A percentile compares a stretch with the other conserved stretches of the same genome.
phyloP scores from a whole-genome alignment of 1,139 yeast species.

The Taiozyma onychis region DNA sequence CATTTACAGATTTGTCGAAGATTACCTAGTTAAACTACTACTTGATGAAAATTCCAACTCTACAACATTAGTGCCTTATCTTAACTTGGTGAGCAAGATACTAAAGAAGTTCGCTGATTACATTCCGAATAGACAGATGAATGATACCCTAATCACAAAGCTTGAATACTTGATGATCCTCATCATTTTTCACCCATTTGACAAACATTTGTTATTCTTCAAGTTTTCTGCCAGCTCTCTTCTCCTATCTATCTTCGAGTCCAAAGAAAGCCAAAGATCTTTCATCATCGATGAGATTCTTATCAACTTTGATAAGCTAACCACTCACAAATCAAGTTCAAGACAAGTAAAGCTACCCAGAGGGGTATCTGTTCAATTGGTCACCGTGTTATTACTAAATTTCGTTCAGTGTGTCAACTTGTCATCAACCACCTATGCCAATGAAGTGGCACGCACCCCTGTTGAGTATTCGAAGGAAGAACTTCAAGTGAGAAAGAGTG shows the following conservation, averaged over 20 bases:
- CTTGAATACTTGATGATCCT: slow-evolving; percentile 43
- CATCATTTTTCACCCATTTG: slow-evolving; percentile 30
- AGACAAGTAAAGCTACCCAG: slow-evolving; percentile 38
- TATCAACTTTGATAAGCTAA: slow-evolving; percentile 43
- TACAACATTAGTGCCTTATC: slow-evolving; percentile 9
- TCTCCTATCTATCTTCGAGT: slow-evolving; percentile 40
- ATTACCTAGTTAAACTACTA: slow-evolving; percentile 26
- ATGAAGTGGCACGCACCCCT: slow-evolving; percentile 11
- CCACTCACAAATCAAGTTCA: slow-evolving; percentile 37
- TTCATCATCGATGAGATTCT: slow-evolving; percentile 58
- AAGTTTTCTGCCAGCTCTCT: slow-evolving; percentile 34
- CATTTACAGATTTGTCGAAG: slow-evolving; percentile 33
- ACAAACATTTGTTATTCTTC: slow-evolving; percentile 16
- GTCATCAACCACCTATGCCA: slow-evolving; percentile 12
- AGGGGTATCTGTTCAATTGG: slow-evolving; percentile 44
- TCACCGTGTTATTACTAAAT: slow-evolving; percentile 39
- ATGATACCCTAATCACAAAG: slow-evolving; percentile 43
- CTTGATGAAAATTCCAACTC: slow-evolving; percentile 2
- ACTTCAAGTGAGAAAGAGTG: slow-evolving; percentile 10
- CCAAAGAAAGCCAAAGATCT: slow-evolving; percentile 44
- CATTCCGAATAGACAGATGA: slow-evolving; percentile 26
- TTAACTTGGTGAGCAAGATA: slow-evolving; percentile 16
- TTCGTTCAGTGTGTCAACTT: slow-evolving; percentile 39
- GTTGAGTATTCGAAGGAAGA: slow-evolving; percentile 11
- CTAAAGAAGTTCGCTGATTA: slow-evolving; percentile 14